A percentile compares a stretch with the other conserved stretches of the same genome.
Evolutionary conservation across 2,329 filamentous ascomycete species (phyloP).

Genomic region (Pseudogymnoascus sp.): DNA sequence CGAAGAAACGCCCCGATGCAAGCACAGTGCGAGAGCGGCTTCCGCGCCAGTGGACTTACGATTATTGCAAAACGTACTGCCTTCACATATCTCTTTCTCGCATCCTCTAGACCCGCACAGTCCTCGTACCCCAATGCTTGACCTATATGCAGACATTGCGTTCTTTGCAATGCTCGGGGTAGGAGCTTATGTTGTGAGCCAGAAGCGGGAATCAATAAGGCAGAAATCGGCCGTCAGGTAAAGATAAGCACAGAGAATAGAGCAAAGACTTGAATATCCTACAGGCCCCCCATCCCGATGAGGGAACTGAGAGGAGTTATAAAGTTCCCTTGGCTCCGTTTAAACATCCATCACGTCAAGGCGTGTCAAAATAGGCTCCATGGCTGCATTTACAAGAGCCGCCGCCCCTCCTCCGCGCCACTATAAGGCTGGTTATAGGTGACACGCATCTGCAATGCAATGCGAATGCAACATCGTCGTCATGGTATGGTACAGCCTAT

Average conservation of each 20-base stretch:
- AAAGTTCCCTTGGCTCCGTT: not conserved
- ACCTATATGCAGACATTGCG: not conserved
- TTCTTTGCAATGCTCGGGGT: not conserved
- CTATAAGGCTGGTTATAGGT: slow-evolving; percentile 38
- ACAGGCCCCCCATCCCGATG: not conserved
- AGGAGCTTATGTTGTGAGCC: not conserved
- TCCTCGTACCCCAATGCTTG: not conserved
- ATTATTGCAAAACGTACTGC: not conserved
- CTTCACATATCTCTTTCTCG: not conserved
- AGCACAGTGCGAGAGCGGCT: not conserved
- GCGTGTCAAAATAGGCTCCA: not conserved
- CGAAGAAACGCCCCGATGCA: not conserved
- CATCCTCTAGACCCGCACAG: not conserved
- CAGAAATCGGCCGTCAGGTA: not conserved
- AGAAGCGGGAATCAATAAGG: not conserved
- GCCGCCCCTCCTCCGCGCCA: not conserved
- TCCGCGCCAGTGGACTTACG: not conserved
- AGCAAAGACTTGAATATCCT: not conserved
- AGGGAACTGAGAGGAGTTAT: not conserved
- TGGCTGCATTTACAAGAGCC: not conserved
- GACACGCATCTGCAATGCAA: slow-evolving; percentile 29
- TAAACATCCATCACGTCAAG: not conserved
- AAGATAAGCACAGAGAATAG: not conserved
- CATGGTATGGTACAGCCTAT: not conserved
- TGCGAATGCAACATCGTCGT: not conserved